phyloP scores from a whole-genome alignment of 2,329 filamentous ascomycete species.

The Penicillium sp. region DNA sequence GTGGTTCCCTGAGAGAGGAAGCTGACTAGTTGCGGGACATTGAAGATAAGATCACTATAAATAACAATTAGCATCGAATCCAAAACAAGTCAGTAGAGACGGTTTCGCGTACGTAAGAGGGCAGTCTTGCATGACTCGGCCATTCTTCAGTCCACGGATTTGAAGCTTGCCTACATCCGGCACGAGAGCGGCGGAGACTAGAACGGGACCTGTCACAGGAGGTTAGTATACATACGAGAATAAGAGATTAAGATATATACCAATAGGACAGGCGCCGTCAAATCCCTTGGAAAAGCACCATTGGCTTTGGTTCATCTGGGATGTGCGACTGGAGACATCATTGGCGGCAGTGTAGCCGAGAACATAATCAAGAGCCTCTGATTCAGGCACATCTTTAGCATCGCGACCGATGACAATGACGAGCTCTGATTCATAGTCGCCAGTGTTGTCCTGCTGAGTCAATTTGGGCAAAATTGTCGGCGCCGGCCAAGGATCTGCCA shows the following conservation, averaged over 20 bases:
- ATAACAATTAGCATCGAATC: constrained; percentile 6
- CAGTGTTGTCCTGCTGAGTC: constrained; percentile 49
- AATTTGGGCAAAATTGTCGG: constrained; percentile 51
- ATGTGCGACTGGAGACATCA: constrained; percentile 56
- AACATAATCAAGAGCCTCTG: constrained; percentile 54
- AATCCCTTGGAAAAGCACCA: constrained; percentile 58
- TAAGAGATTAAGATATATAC: constrained; percentile 24
- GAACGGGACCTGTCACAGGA: constrained; percentile 40
- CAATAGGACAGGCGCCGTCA: constrained; percentile 52
- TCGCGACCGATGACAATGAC: constrained; percentile 52
- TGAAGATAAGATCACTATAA: constrained; percentile 51
- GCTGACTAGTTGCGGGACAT: constrained; percentile 42
- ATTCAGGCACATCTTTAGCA: constrained; percentile 51
- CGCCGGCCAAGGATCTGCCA: constrained; percentile 50
- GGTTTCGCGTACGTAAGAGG: constrained; percentile 33
- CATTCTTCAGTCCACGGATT: constrained; percentile 44
- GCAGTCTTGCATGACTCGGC: constrained; percentile 48
- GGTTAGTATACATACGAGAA: too few relatives aligned
- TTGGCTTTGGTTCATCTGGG: constrained; percentile 51
- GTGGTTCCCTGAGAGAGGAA: constrained; percentile 41
- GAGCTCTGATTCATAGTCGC: constrained; percentile 57
- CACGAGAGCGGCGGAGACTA: constrained; percentile 41
- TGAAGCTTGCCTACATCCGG: constrained; percentile 31
- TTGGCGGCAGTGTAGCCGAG: constrained; percentile 60
- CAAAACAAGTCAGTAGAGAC: background rate